Base-by-base conservation (phyloP, 2,329 filamentous ascomycete genomes). In the Scolecobasidium constrictum region DNA sequence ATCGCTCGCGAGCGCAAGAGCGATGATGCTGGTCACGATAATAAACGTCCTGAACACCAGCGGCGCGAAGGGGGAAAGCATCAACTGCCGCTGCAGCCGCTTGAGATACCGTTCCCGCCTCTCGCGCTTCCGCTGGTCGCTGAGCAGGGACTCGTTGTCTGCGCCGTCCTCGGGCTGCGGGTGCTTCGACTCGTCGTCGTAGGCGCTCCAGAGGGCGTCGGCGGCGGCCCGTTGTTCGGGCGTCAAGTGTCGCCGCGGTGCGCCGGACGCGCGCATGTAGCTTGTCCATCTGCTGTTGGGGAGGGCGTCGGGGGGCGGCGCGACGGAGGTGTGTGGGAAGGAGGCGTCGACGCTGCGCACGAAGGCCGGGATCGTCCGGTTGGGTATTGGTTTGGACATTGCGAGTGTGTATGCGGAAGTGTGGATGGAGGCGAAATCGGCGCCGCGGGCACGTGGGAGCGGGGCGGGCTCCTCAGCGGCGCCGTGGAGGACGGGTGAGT, bases 21-120 rank as follows among this genome's bases (percentile, higher is more conserved):
- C 88, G 43, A 86, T 69, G 31, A 85, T 74, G 2, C 87, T 94
- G 48, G 93, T 93, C 46, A 79, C 70, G 57, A 94, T 79, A 39
- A 94, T 86, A 12, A 77, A 81, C 16, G 94, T 65, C 41, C 92
- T 84, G 58, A 94, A 86, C 12, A 83, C 67, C 43, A 95, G 68
- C 2, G 92, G 92, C 1, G 94, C 83, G 49, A 95, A 80, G 11
- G 87, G 83, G 55, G 88, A 86, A 46, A 81, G 79, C 54, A 94
- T 69, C 20, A 93, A 68, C 28, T 77, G 73, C 42, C 74, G 72
- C 69, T 62, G 50, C 15, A 15, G 11, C 13, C 21, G 20, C 17
- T 38, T 6, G 12, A 35, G 26, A 7, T 20, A 17, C n/a, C 17
- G 33, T 12, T 23, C 7, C 9, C 17, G 9, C 4, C 17, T 6